A percentile compares a stretch with the other conserved stretches of the same genome.
phyloP scores from a whole-genome alignment of 768 basidiomycete species.

The Trametes cinnabarina region DNA sequence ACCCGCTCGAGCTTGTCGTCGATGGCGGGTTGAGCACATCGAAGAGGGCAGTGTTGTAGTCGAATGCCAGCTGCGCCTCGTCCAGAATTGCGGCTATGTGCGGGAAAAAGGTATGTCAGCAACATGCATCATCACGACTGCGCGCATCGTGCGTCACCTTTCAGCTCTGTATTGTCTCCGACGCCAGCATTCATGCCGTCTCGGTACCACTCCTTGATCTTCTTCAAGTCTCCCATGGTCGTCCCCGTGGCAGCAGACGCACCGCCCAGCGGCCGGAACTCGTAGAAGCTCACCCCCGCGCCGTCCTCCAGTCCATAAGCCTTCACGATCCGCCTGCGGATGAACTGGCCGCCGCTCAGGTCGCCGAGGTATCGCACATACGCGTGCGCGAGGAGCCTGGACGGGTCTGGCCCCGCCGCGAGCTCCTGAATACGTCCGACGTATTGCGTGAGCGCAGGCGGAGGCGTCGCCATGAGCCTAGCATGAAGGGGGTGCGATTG shows the following conservation, averaged over 20 bases:
- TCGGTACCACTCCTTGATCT: constrained; percentile 72
- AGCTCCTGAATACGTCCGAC: constrained; percentile 51
- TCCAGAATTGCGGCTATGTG: constrained; percentile 26
- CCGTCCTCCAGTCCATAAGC: constrained; percentile 60
- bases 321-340: constrained; percentile 60
- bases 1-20: background rate
- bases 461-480: constrained; percentile 44
- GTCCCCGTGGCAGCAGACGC: constrained; percentile 35
- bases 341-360: constrained; percentile 73
- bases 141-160: constrained; percentile 24
- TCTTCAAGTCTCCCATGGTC: constrained; percentile 59
- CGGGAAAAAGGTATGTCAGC: background rate
- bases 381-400: constrained; percentile 67
- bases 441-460: constrained; percentile 51
- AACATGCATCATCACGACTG: background rate
- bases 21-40: constrained; percentile 25
- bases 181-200: constrained; percentile 39
- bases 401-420: constrained; percentile 42
- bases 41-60: constrained; percentile 34
- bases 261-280: constrained; percentile 57
- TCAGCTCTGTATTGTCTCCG: constrained; percentile 31
- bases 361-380: constrained; percentile 86
- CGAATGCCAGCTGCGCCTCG: constrained; percentile 35
- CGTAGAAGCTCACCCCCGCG: constrained; percentile 60
- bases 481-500: constrained; percentile 52